These are phyloP conservation scores for Globisporangium paroecandrum DNA, from an alignment of 352 stramenopile genomes.

Conservation along the genomic window DNA sequence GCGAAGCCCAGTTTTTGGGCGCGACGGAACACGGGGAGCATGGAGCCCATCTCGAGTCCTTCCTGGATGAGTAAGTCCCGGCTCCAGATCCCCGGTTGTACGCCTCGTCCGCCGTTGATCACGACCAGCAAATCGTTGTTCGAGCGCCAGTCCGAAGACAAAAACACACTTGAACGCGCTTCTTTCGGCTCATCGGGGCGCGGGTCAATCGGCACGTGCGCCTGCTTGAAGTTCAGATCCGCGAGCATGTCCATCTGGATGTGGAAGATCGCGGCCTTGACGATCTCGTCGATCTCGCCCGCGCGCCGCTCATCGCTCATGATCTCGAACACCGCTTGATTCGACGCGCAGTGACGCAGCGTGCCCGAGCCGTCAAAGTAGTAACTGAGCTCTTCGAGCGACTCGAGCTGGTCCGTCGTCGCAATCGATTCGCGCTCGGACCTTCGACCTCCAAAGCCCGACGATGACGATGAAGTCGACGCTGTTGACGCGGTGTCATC, in stretches of 20 bases:
- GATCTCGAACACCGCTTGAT: constrained; percentile 70
- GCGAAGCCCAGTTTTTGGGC: constrained; percentile 43
- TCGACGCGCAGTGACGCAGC: constrained; percentile 64
- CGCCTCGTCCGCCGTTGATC: constrained; percentile 62
- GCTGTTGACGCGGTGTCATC: constrained; percentile 23
- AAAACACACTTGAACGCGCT: constrained; percentile 63
- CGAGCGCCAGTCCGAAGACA: constrained; percentile 63
- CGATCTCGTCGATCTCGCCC: constrained; percentile 70
- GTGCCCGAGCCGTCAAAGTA: constrained; percentile 73
- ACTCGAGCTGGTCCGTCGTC: constrained; percentile 65
- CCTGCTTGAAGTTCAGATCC: constrained; percentile 72
- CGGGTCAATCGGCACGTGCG: constrained; percentile 56
- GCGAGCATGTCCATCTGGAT: constrained; percentile 85
- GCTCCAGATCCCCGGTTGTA: constrained; percentile 78
- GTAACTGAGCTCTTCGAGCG: constrained; percentile 72
- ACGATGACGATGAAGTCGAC: not conserved
- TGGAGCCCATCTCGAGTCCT: constrained; percentile 68
- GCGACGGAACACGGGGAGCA: constrained; percentile 63
- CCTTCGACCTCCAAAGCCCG: constrained; percentile 12
- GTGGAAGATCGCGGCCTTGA: constrained; percentile 81
- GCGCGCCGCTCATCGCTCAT: constrained; percentile 71
- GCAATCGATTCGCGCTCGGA: constrained; percentile 37
- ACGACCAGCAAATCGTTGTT: constrained; percentile 65
- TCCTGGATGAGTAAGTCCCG: constrained; percentile 74
- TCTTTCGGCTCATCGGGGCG: constrained; percentile 62